Conservation (phyloP, 2,329 filamentous ascomycete species). For the Colletotrichum sojae region DNA sequence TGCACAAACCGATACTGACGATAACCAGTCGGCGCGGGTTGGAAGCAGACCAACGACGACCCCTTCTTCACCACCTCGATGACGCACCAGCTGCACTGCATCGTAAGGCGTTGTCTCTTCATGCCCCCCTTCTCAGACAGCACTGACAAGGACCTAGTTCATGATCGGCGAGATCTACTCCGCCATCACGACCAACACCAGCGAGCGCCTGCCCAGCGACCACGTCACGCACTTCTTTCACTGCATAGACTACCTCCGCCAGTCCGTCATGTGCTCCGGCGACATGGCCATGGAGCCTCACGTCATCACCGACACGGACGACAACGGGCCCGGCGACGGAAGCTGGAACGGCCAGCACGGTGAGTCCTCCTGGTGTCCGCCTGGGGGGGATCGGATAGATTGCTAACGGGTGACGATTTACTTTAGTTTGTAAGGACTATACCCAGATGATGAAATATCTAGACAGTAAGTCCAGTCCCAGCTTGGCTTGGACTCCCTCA, state of each 20-base stretch:
- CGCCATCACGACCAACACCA: slow-evolving; percentile 42
- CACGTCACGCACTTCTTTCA: slow-evolving; percentile 55
- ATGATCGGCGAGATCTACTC: slow-evolving; percentile 54
- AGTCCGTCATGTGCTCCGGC: slow-evolving; percentile 55
- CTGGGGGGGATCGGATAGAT: not conserved
- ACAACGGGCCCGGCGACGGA: slow-evolving; percentile 53
- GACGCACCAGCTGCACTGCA: slow-evolving; percentile 58
- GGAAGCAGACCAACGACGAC: slow-evolving; percentile 48
- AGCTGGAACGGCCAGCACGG: slow-evolving; percentile 59
- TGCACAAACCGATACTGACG: slow-evolving; percentile 18
- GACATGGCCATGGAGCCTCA: slow-evolving; percentile 55
- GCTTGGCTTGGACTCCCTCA: too few relatives aligned
- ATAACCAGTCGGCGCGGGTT: slow-evolving; percentile 51
- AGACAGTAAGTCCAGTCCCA: slow-evolving; percentile 45
- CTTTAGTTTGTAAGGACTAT: slow-evolving; percentile 55
- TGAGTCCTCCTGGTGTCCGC: slow-evolving; percentile 39
- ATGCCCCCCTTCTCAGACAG: too few relatives aligned
- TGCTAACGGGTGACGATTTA: not conserved
- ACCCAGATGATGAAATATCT: slow-evolving; percentile 53
- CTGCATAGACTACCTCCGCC: slow-evolving; percentile 58
- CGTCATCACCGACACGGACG: slow-evolving; percentile 54
- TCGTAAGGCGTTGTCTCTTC: slow-evolving; percentile 46
- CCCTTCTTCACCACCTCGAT: slow-evolving; percentile 58
- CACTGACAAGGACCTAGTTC: slow-evolving; percentile 42
- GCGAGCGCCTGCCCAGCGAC: slow-evolving; percentile 44